These are phyloP conservation scores for Pichia nanzhaoensis DNA, from an alignment of 805 yeast genomes.

Conservation along the genomic window DNA sequence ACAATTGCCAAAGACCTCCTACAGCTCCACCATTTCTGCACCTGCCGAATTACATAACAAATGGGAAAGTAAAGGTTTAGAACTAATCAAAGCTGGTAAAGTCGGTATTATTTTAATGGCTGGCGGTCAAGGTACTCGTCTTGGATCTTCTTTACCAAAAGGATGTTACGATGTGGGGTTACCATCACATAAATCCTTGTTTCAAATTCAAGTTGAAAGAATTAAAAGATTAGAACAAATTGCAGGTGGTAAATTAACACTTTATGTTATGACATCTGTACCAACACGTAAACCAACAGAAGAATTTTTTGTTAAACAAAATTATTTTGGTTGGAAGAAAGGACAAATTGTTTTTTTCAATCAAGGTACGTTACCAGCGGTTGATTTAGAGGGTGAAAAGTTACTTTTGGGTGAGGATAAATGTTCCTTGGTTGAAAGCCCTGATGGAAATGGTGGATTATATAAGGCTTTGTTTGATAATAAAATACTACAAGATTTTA, in stretches of 20 bases:
- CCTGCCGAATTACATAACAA: constrained; percentile 24
- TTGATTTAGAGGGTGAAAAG: constrained; percentile 60
- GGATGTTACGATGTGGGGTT: constrained; percentile 88
- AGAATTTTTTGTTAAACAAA: constrained; percentile 51
- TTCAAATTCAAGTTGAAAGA: constrained; percentile 91
- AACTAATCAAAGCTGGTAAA: constrained; percentile 59
- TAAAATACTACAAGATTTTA: constrained; percentile 62
- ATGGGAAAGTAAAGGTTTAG: constrained; percentile 45
- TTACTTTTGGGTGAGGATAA: constrained; percentile 53
- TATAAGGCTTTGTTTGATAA: constrained; percentile 72
- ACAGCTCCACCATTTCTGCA: constrained; percentile 39
- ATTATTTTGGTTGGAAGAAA: constrained; percentile 62
- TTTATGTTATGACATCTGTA: constrained; percentile 94
- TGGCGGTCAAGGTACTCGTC: constrained; percentile 97
- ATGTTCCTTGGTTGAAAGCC: constrained; percentile 65
- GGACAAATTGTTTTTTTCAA: constrained; percentile 72
- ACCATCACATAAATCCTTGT: constrained; percentile 77
- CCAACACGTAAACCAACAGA: constrained; percentile 79
- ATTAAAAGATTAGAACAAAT: constrained; percentile 56
- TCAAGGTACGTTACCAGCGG: constrained; percentile 94
- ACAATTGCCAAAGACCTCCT: constrained; percentile 51
- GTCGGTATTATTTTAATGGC: constrained; percentile 93
- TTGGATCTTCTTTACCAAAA: constrained; percentile 86
- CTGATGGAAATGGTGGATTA: constrained; percentile 98
- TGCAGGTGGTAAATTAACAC: constrained; percentile 46